Percentiles rank a stretch among this genome's conserved stretches.
Conservation (phyloP, 2,329 filamentous ascomycete species). For the Coniochaeta sp. region DNA sequence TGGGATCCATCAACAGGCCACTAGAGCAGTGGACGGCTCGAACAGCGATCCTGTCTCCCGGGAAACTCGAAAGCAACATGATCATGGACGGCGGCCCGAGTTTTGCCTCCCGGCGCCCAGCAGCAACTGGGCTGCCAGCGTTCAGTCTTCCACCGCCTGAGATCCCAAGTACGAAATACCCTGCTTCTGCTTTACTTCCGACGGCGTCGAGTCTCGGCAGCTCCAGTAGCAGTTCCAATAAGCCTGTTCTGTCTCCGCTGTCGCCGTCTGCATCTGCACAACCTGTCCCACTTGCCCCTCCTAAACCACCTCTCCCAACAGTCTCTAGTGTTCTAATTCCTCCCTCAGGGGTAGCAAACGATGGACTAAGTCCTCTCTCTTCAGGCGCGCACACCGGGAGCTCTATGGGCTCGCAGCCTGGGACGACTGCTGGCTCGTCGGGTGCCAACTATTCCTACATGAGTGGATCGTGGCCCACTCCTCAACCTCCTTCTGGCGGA, state of each 20-base stretch:
- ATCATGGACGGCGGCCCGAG: slow-evolving; percentile 31
- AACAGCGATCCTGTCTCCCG: background rate
- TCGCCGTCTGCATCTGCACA: slow-evolving; percentile 11
- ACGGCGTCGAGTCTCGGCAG: slow-evolving; percentile 29
- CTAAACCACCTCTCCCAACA: slow-evolving; percentile 22
- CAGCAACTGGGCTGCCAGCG: slow-evolving; percentile 59
- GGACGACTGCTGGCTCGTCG: slow-evolving; percentile 27
- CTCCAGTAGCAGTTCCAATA: slow-evolving; percentile 35
- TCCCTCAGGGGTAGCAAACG: slow-evolving; percentile 41
- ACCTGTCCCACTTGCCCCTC: slow-evolving; percentile 14
- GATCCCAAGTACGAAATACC: slow-evolving; percentile 35
- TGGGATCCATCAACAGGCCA: background rate
- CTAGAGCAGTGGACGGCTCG: background rate
- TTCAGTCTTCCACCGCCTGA: slow-evolving; percentile 60
- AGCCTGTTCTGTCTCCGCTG: slow-evolving; percentile 3
- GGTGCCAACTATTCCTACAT: slow-evolving; percentile 43
- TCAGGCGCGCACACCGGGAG: slow-evolving; percentile 54
- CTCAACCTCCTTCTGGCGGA: slow-evolving; percentile 31
- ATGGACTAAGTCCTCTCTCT: slow-evolving; percentile 55
- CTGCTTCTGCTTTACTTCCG: slow-evolving; percentile 20
- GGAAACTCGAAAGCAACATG: background rate
- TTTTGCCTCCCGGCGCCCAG: slow-evolving; percentile 64
- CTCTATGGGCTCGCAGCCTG: slow-evolving; percentile 49
- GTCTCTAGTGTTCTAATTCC: slow-evolving; percentile 30
- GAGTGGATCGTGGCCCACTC: slow-evolving; percentile 47